Percentiles rank a stretch among this genome's conserved stretches.
Evolutionary conservation across 1,284 basidiomycete genomes (phyloP).

Genomic region (Moesziomyces sp.): DNA sequence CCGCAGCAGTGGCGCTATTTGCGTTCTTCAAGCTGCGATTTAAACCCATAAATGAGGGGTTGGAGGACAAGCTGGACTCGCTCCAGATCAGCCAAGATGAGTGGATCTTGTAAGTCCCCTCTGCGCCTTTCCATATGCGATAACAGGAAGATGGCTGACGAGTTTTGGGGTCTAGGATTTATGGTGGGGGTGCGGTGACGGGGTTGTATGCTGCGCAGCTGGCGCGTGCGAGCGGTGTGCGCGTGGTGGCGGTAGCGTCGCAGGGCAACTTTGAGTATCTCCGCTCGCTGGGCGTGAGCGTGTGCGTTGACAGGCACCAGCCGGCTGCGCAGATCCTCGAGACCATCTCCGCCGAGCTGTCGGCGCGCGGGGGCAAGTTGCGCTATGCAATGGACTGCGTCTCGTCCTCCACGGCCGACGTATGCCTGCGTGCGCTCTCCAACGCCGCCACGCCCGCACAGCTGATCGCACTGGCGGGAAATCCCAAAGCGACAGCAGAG

Average conservation of each 20-base stretch:
- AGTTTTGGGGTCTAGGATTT: slow-evolving; percentile 21
- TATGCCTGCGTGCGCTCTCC: slow-evolving; percentile 31
- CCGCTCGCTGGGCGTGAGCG: slow-evolving; percentile 31
- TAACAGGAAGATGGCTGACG: neutral
- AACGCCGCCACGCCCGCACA: slow-evolving; percentile 8
- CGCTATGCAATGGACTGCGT: slow-evolving; percentile 57
- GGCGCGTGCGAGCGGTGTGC: slow-evolving; percentile 34
- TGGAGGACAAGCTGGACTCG: neutral
- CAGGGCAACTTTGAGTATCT: slow-evolving; percentile 53
- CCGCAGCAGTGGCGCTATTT: slow-evolving; percentile 58
- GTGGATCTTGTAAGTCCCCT: slow-evolving; percentile 48
- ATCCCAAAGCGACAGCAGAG: slow-evolving; percentile 35
- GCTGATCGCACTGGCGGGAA: slow-evolving; percentile 56
- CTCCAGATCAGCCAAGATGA: slow-evolving; percentile 1
- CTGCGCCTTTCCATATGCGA: neutral
- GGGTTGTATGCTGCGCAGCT: slow-evolving; percentile 60
- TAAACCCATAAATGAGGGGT: neutral
- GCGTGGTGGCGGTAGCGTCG: slow-evolving; percentile 52
- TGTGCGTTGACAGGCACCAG: slow-evolving; percentile 52
- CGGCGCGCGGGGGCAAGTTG: slow-evolving; percentile 18
- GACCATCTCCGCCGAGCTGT: slow-evolving; percentile 15
- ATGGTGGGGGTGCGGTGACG: slow-evolving; percentile 59
- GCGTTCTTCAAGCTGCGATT: slow-evolving; percentile 50
- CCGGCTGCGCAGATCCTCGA: slow-evolving; percentile 16
- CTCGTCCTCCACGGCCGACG: slow-evolving; percentile 40